phyloP scores from a whole-genome alignment of 192 early-diverging fungal species.

The Coemansia sp. region DNA sequence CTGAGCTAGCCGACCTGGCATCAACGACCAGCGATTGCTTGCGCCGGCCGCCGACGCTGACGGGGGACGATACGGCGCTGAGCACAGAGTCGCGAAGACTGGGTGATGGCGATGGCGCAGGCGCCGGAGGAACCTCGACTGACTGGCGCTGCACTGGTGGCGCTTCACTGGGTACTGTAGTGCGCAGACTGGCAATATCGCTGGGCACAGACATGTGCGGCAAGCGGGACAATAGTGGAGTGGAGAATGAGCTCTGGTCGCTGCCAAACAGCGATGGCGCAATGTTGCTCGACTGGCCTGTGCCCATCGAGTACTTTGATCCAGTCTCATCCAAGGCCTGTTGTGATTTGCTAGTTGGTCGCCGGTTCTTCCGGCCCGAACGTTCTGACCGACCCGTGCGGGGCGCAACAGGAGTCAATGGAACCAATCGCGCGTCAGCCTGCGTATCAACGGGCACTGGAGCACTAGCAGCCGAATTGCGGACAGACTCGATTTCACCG shows the following conservation, averaged over 20 bases:
- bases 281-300: slow-evolving; percentile 50
- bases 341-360: slow-evolving; percentile 16
- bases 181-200: slow-evolving; percentile 47
- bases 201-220: slow-evolving; percentile 50
- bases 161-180: slow-evolving; percentile 4
- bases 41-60: slow-evolving; percentile 51
- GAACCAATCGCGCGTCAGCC: slow-evolving; percentile 23
- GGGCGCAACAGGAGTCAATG: slow-evolving; percentile 26
- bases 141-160: background rate
- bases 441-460: background rate
- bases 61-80: slow-evolving; percentile 42
- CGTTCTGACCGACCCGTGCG: background rate
- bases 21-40: slow-evolving; percentile 51
- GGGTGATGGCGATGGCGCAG: background rate
- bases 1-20: slow-evolving; percentile 36
- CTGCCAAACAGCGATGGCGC: slow-evolving; percentile 54
- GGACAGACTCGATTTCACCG: slow-evolving; percentile 41
- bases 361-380: background rate
- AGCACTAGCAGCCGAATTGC: background rate
- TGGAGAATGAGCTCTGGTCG: slow-evolving; percentile 50
- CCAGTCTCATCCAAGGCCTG: slow-evolving; percentile 18
- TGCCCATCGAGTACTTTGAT: slow-evolving; percentile 38
- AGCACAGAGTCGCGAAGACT: slow-evolving; percentile 16
- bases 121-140: background rate
- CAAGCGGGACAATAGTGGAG: slow-evolving; percentile 42